Base-by-base conservation (phyloP, 2,329 filamentous ascomycete genomes). In the Epichloe glyceriae region DNA sequence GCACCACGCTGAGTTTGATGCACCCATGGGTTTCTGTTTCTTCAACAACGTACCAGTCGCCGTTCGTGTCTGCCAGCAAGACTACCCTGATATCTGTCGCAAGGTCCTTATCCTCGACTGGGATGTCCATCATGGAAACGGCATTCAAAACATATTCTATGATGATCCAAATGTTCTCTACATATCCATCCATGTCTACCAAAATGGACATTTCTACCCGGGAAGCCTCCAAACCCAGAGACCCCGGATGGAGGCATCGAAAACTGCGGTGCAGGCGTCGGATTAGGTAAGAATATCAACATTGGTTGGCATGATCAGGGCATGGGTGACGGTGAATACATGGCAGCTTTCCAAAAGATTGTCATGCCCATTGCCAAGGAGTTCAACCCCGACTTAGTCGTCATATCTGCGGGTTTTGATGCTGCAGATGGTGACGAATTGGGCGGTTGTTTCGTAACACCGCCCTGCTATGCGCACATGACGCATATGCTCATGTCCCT, bases 401-500 rank as follows among this genome's bases (percentile, higher is more conserved):
- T 98, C 56, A 85, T 98, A 52, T 93, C 93, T 19, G 89, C 93
- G 41, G 93, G 93, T 0, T 98, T 98, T 59, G 93, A 98, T 65
- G 93, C 93, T 15, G 93, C 93, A 0, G 87, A 86, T 56, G 93
- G 93, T 12, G 93, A 98, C 65, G 84, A 93, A 62, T 77, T 98
- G 2, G 93, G 93, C 47, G 88, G 86, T 34, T 98, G 93, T 64
- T 91, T 88, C 61, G 93, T 98, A 5, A 85, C 89, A 1, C 93
- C 93, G 0, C 71, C 82, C 4, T 95, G 93, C 63, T 98, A 97
- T 64, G 88, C 90, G 14, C 91, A 98, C 63, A 97, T 98, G 93
- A 97, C 93, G 15, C 89, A 96, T 63, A 96, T 97, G 91, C 79
- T 98, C 46, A 97, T 96, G 90, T 89, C 88, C 2, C 74, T 98